Percentiles rank a stretch among this genome's conserved stretches.
phyloP scores from a whole-genome alignment of 2,329 filamentous ascomycete species.

The Torrubiellomyces zombiae region DNA sequence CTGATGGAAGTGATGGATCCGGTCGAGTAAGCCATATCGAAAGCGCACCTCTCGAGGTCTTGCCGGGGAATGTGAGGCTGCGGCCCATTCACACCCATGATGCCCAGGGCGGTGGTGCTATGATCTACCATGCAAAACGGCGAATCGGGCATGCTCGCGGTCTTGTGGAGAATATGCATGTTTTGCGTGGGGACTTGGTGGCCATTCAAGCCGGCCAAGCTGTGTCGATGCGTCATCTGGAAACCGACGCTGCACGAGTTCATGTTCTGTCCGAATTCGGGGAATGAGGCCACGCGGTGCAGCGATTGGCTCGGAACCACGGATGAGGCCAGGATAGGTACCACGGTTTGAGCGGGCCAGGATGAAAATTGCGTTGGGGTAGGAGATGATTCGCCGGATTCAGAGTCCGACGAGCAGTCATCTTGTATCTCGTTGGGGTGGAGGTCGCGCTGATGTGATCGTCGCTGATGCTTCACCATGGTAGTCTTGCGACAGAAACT shows the following conservation, averaged over 20 bases:
- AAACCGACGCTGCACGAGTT: conserved; percentile 23
- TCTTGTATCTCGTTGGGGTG: conserved; percentile 36
- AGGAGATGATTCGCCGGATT: conserved; percentile 39
- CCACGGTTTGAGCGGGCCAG: conserved; percentile 29
- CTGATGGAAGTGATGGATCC: conserved; percentile 33
- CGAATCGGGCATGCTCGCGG: conserved; percentile 28
- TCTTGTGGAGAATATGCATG: conserved; percentile 31
- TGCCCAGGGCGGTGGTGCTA: conserved; percentile 43
- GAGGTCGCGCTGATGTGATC: conserved; percentile 42
- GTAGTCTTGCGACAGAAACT: conserved; percentile 60
- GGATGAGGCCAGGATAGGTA: conserved; percentile 20
- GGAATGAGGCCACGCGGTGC: conserved; percentile 37
- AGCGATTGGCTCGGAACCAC: conserved; percentile 21
- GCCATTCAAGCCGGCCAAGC: conserved; percentile 25
- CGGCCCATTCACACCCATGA: conserved; percentile 38
- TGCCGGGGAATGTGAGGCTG: conserved; percentile 32
- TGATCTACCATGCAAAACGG: conserved; percentile 44
- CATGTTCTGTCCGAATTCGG: conserved; percentile 36
- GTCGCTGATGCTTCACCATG: conserved; percentile 50
- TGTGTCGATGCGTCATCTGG: conserved; percentile 29
- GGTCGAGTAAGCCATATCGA: conserved; percentile 34
- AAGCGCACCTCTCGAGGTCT: conserved; percentile 25
- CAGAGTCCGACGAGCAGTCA: conserved; percentile 39
- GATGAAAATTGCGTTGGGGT: conserved; percentile 36
- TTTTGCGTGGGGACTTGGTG: conserved; percentile 26